Evolutionary conservation across 495 filamentous ascomycete genomes (phyloP).

Genomic region (Aspergillus haitiensis): DNA sequence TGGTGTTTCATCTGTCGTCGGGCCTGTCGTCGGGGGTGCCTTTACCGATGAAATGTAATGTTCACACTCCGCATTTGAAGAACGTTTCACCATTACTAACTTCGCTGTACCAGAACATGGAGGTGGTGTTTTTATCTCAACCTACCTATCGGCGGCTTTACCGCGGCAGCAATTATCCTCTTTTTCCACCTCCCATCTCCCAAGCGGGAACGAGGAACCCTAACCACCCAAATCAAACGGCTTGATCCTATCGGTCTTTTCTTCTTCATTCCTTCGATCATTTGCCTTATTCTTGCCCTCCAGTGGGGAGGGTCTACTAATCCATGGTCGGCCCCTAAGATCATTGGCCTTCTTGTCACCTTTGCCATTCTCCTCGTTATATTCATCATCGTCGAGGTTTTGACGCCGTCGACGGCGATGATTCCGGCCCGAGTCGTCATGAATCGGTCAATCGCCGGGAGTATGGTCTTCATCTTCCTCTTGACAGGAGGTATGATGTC

Average conservation of each 20-base stretch:
- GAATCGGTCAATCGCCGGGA: constrained; percentile 24
- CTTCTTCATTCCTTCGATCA: constrained; percentile 23
- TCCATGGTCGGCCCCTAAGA: constrained; percentile 35
- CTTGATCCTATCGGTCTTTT: constrained; percentile 6
- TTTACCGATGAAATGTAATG: constrained; percentile 7
- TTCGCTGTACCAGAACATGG: background rate
- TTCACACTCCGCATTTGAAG: too few relatives aligned
- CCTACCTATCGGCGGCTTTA: constrained; percentile 8
- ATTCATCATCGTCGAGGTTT: constrained; percentile 28
- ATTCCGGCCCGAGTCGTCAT: background rate
- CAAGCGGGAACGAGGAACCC: background rate
- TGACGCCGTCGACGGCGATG: constrained; percentile 24
- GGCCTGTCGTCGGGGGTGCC: constrained; percentile 8
- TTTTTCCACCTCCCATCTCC: background rate
- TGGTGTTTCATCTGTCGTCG: constrained; percentile 7
- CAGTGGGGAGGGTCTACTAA: constrained; percentile 45
- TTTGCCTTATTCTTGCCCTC: constrained; percentile 45
- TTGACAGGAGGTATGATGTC: constrained; percentile 13
- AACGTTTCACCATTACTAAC: too few relatives aligned
- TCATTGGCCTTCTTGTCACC: constrained; percentile 40
- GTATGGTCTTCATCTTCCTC: constrained; percentile 22
- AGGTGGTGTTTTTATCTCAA: constrained; percentile 17
- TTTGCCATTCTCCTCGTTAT: constrained; percentile 29
- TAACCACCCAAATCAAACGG: background rate
- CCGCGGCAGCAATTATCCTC: background rate